Base-by-base conservation (phyloP, 106 monocot genomes). In the Platanthera guangdongensis region DNA sequence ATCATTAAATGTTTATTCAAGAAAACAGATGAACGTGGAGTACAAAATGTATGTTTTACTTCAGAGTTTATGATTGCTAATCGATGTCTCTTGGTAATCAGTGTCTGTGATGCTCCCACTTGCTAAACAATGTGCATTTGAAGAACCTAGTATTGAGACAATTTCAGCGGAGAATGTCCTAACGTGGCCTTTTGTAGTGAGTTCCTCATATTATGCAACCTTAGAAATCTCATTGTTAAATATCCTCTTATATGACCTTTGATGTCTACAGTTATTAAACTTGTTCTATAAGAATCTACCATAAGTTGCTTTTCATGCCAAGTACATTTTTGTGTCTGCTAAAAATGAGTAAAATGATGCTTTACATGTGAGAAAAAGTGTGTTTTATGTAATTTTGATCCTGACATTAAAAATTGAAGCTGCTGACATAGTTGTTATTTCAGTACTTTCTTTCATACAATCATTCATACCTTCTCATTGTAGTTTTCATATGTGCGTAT, bases 111-210 rank as follows among this genome's bases (percentile, higher is more conserved):
- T 97, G 84, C 10, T 97, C 28, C 97, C 97, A 73, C 91, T 97
- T 82, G 97, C 97, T 57, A 97, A 94, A 82, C 93, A 97, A 39
- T 91, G 93, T 86, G 87, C 97, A 74, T 97, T 91, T 81, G 97
- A 97, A 82, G 97, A 97, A 73, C 97, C 97, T 51, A 81, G 78
- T 46, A 83, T 88, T 47, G 97, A 97, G 75, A 89, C 84, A 52
- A 91, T 97, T 39, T 82, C 84, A 8, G 97, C 89, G 50, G 97
- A 97, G 80, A 97, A 97, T 85, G 94, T 97, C 77, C 80, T 97
- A 70, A 91, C 94, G 64, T 94, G 97, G 97, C 97, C 97, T 16
- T 82, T 68, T 83, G 82, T 89, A 86, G 97, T 97, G 55, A 89
- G 81, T 74, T 65, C 59, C 19, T 65, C 30, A 32, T 65, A 25